These are phyloP conservation scores for Phytophthora cryptogea DNA, from an alignment of 352 stramenopile genomes.

Conservation along the genomic window DNA sequence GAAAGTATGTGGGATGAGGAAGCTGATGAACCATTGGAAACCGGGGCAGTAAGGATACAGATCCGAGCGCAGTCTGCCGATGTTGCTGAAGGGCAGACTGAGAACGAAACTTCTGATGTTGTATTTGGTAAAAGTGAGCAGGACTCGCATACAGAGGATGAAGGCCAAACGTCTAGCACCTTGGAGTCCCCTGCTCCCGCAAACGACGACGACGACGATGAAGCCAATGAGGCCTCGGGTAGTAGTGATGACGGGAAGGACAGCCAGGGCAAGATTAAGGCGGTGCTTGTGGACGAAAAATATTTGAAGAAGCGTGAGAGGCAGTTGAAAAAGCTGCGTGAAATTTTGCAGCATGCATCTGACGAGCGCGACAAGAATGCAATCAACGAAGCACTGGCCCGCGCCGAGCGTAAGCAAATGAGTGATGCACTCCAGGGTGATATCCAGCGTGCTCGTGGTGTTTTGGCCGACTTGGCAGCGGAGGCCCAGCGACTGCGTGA, in stretches of 20 bases:
- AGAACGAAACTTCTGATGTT: conserved; percentile 7
- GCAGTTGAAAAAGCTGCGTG: conserved; percentile 72
- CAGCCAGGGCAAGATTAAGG: conserved; percentile 29
- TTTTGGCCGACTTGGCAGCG: conserved; percentile 46
- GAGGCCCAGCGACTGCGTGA: conserved; percentile 28
- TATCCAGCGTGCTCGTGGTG: conserved; percentile 43
- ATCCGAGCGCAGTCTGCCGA: conserved; percentile 29
- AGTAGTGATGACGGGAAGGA: conserved; percentile 45
- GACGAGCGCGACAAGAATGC: conserved; percentile 50
- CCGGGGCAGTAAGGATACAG: conserved; percentile 22
- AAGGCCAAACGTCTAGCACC: neutral
- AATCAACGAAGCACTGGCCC: conserved; percentile 68
- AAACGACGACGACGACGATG: conserved; percentile 31
- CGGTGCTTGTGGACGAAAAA: conserved; percentile 74
- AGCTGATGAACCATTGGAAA: conserved; percentile 42
- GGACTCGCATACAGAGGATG: conserved; percentile 1
- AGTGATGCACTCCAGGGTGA: conserved; percentile 62
- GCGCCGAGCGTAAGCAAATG: conserved; percentile 81
- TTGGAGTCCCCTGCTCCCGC: neutral
- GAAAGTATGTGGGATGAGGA: conserved; percentile 80
- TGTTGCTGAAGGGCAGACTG: conserved; percentile 8
- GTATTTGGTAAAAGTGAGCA: conserved; percentile 5
- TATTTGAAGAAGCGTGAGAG: conserved; percentile 80
- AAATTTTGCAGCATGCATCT: conserved; percentile 42
- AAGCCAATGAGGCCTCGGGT: conserved; percentile 31